These are phyloP conservation scores for Allium sativum DNA, from an alignment of 106 monocot genomes.

Conservation along the genomic window DNA sequence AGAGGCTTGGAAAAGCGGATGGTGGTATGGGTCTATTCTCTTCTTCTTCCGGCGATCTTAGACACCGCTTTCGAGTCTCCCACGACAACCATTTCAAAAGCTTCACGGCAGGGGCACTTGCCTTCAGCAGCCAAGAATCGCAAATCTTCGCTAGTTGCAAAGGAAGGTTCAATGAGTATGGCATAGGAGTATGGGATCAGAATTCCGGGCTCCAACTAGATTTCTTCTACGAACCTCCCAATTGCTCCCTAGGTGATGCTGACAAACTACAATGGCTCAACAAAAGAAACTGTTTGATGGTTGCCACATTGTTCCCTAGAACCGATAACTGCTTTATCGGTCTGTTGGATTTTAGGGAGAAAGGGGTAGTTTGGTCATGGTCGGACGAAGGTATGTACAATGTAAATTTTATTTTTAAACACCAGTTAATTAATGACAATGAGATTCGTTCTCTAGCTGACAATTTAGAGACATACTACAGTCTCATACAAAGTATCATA, in stretches of 20 bases:
- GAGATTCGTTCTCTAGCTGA: too few relatives aligned
- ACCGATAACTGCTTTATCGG: conserved; percentile 76
- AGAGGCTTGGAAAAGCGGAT: conserved; percentile 32
- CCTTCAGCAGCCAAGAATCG: conserved; percentile 20
- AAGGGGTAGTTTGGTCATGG: conserved; percentile 61
- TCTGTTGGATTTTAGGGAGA: conserved; percentile 60
- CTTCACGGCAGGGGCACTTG: conserved; percentile 85
- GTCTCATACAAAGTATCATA: too few relatives aligned
- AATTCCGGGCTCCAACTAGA: conserved; percentile 41
- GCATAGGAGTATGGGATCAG: conserved; percentile 76
- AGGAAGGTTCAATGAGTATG: conserved; percentile 79
- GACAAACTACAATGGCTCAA: conserved; percentile 80
- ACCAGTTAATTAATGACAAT: too few relatives aligned
- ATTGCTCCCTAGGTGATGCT: conserved; percentile 62
- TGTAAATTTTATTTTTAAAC: background rate
- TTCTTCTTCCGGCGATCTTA: conserved; percentile 34
- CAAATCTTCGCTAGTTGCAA: conserved; percentile 79
- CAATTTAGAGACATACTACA: too few relatives aligned
- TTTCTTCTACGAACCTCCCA: conserved; percentile 71
- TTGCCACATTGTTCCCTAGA: conserved; percentile 68
- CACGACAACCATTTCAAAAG: conserved; percentile 44
- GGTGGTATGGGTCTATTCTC: conserved; percentile 78
- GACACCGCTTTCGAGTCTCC: conserved; percentile 56
- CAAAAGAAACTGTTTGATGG: conserved; percentile 41
- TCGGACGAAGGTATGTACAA: conserved; percentile 36